Evolutionary conservation across 768 basidiomycete species (phyloP), one percentile per base, ranked within the genome.

Genomic region (Leccinum incarnatum): DNA sequence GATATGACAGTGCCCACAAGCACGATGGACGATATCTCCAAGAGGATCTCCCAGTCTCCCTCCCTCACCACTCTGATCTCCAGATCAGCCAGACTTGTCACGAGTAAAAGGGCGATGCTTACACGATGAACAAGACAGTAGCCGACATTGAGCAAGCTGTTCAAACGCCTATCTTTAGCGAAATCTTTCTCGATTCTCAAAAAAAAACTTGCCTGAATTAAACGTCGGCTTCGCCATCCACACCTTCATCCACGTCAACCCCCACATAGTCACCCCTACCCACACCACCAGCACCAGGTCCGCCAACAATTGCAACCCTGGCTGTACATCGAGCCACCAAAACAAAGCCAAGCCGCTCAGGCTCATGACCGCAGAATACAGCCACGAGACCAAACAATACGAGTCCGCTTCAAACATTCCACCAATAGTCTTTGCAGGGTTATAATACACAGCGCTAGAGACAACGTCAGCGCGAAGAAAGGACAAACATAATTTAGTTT

Each of bases 381-480:
- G 51, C 46, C 92, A 76, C 1, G 87, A 86, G 65, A 85, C 75
- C 34, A 89, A 64, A 68, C 91, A 97, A 72, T 83, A 95, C 6
- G 89, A 75, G 65, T 93, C 87, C 10, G 95, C 93, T 69, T 98
- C 93, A 45, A 96, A 72, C 95, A 98, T 98, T 0, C 82, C 89
- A 5, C 96, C 97, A 5, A 90, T 77, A 0, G 93, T 95, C 68
- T 96, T 95, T 27, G 95, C 95, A 4, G 96, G 96, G 65, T 95
- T 93, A 72, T 86, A 98, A 73, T 98, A 95, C 0, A 92, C 89
- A 5, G 84, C 84, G 59, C 91, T 88, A 50, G 56, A 30, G 53
- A 4, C n/a, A 8, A 45, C n/a, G 15, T 69, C 47, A 69, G 59
- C 15, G 47, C 4, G 8, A 27, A 29, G 4, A 12, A 17, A 34